Evolutionary conservation across 2,329 filamentous ascomycete species (phyloP).

Genomic region (Ascochyta fabae): DNA sequence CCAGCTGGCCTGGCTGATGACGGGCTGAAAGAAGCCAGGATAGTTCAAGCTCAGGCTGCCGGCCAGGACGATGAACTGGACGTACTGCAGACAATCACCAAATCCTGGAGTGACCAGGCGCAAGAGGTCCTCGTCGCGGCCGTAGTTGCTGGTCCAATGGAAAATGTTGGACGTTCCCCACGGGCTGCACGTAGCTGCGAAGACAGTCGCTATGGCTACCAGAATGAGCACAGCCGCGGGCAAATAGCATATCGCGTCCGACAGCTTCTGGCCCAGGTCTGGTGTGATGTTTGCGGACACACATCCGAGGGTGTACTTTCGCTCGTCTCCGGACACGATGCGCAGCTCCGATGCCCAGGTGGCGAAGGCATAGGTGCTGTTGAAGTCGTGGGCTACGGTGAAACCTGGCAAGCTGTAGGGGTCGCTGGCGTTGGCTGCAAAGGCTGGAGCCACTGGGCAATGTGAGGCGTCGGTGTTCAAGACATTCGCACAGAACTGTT

Average conservation of each 20-base stretch:
- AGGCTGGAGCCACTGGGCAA: slow-evolving; percentile 80
- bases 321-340: slow-evolving; percentile 75
- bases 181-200: slow-evolving; percentile 86
- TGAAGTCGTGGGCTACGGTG: slow-evolving; percentile 74
- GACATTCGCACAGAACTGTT: slow-evolving; percentile 69
- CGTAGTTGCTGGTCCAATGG: slow-evolving; percentile 97
- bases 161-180: slow-evolving; percentile 94
- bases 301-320: slow-evolving; percentile 73
- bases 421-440: slow-evolving; percentile 63
- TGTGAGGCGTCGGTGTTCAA: slow-evolving; percentile 54
- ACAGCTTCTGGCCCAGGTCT: slow-evolving; percentile 72
- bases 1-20: slow-evolving; percentile 87
- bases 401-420: slow-evolving; percentile 71
- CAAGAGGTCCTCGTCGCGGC: slow-evolving; percentile 88
- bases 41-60: slow-evolving; percentile 88
- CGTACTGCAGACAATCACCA: slow-evolving; percentile 94
- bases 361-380: slow-evolving; percentile 83
- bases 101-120: slow-evolving; percentile 95
- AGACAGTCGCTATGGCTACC: slow-evolving; percentile 80
- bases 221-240: slow-evolving; percentile 80
- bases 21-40: slow-evolving; percentile 92
- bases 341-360: slow-evolving; percentile 77
- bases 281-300: slow-evolving; percentile 84
- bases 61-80: slow-evolving; percentile 88
- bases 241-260: slow-evolving; percentile 74